A percentile compares a stretch with the other conserved stretches of the same genome.
These are phyloP conservation scores for Penicillium malachiteum DNA, from an alignment of 495 filamentous ascomycete genomes.

Conservation along the genomic window DNA sequence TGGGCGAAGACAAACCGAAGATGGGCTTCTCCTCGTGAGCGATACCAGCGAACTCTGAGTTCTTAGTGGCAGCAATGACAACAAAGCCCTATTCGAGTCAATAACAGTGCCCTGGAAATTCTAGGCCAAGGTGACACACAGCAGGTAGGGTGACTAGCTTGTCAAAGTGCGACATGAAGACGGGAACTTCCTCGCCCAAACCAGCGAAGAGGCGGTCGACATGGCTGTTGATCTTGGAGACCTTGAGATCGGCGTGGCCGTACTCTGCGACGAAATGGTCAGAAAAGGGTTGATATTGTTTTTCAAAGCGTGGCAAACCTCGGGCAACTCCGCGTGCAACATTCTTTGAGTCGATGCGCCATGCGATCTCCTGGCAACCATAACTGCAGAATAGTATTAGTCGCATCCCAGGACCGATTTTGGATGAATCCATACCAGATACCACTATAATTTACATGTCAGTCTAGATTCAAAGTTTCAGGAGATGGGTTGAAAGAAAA, in stretches of 20 bases:
- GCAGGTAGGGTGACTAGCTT: constrained; percentile 27
- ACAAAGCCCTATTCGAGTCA: constrained; percentile 16
- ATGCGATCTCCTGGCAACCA: constrained; percentile 25
- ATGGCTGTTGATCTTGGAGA: constrained; percentile 12
- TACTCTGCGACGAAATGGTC: constrained; percentile 15
- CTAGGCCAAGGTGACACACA: constrained; percentile 9
- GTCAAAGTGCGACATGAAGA: constrained; percentile 31
- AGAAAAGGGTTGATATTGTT: not conserved
- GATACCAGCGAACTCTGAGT: constrained; percentile 24
- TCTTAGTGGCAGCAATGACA: constrained; percentile 21
- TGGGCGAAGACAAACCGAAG: constrained; percentile 15
- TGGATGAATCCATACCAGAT: constrained; percentile 20
- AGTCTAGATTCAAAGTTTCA: constrained; percentile 7
- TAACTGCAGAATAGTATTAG: constrained; percentile 19
- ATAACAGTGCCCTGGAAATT: not conserved
- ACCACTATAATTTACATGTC: constrained; percentile 15
- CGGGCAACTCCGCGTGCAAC: constrained; percentile 21
- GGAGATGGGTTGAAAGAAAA: not conserved
- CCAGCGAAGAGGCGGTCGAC: constrained; percentile 26
- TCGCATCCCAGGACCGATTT: not conserved
- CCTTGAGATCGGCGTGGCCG: constrained; percentile 24
- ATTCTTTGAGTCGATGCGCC: constrained; percentile 18
- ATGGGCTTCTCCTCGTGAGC: constrained; percentile 21
- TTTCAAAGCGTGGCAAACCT: constrained; percentile 12
- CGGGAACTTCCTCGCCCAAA: constrained; percentile 21